These are phyloP conservation scores for Leptomonas seymouri DNA, from an alignment of 208 protist species.

Conservation along the genomic window DNA sequence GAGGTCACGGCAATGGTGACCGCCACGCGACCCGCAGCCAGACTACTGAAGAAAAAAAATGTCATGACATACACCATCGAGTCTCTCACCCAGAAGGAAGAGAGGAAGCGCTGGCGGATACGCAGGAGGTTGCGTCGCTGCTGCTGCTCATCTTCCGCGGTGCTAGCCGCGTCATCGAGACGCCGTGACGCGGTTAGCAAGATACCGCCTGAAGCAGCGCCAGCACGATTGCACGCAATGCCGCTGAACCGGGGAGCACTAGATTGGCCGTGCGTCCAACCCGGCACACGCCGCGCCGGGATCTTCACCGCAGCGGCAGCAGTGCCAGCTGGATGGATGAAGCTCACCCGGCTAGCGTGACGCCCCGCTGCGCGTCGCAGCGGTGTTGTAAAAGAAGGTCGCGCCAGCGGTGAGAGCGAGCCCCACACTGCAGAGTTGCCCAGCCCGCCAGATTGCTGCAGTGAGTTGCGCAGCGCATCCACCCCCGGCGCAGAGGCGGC, in stretches of 20 bases:
- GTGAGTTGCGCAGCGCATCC: neutral
- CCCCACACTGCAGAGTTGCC: neutral
- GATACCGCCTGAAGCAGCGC: neutral
- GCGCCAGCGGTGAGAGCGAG: neutral
- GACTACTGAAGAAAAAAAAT: conserved; percentile 7
- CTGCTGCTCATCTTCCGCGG: neutral
- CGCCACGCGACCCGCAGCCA: conserved; percentile 16
- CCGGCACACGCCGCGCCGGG: neutral
- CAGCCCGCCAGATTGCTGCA: neutral
- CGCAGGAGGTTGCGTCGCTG: conserved; percentile 3
- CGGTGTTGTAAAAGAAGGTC: neutral
- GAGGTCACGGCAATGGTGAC: conserved; percentile 12
- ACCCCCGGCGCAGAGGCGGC: neutral
- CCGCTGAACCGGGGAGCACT: conserved; percentile 6
- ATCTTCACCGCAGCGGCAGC: too few species aligned
- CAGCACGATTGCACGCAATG: neutral
- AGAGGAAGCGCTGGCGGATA: conserved; percentile 10
- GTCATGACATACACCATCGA: neutral
- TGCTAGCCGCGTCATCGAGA: neutral
- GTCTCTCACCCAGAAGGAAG: conserved; percentile 21
- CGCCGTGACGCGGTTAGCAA: neutral
- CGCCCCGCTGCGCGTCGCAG: neutral
- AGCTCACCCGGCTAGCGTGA: neutral
- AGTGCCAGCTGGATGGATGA: neutral
- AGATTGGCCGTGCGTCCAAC: neutral